Base-by-base conservation (phyloP, 208 protist genomes). In the Leishmania guyanensis region DNA sequence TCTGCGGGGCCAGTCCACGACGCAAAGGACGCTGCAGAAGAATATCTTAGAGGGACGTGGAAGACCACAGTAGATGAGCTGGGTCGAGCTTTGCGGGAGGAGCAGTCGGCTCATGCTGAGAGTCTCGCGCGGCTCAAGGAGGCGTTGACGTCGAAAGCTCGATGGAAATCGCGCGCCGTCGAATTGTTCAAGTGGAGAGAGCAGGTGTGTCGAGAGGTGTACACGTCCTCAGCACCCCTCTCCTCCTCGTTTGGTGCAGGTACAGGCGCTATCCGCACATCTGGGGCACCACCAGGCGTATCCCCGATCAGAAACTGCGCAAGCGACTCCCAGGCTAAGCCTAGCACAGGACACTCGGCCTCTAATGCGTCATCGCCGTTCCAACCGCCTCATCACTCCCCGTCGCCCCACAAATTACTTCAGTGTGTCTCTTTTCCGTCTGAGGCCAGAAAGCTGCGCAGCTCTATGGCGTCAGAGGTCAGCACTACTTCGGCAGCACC, bases 101-200 rank as follows among this genome's bases (percentile, higher is more conserved):
- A 86, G 43, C 77, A 74, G 58, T 64, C 78, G 12, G 65, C 78
- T 10, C 70, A 82, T 62, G 66, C 78, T 16, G 68, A 36, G 26
- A 76, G 74, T 33, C 74, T 75, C 14, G 50, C n/a, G 46, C 39
- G 72, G 74, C 29, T 79, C 51, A n/a, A 77, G 29, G 68, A 58
- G 73, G 73, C 58, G n/a, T 29, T 43, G 62, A 12, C n/a, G n/a
- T 22, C 58, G 8, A 43, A 70, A 60, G 54, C 48, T 3, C 48
- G 46, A 12, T 81, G 78, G 77, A 80, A 66, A 62, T 26, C 66
- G 58, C 75, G 58, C 43, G 68, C 73, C 9, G 48, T 75, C 10
- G 48, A 71, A 51, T 51, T 81, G 73, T 46, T 76, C 16, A 20
- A 74, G 72, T 70, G 50, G 78, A 54, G 56, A 20, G 54, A 36